Percentiles rank a stretch among this genome's conserved stretches.
These are phyloP conservation scores for Auricularia auricula-judae DNA, from an alignment of 768 basidiomycete genomes.

Conservation along the genomic window DNA sequence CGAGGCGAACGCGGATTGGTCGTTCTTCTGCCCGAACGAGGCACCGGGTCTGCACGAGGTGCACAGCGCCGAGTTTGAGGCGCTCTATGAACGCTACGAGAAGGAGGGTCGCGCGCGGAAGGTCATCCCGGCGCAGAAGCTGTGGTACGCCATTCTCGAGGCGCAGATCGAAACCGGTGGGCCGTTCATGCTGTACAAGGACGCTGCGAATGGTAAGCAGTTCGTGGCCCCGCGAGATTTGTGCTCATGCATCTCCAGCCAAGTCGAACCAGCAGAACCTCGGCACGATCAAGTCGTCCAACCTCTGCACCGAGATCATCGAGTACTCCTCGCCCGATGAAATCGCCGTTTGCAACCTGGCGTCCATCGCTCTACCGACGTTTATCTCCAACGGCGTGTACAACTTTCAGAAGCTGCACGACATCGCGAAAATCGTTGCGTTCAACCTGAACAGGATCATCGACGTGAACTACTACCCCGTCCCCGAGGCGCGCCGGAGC, in stretches of 20 bases:
- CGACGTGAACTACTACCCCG: slow-evolving; percentile 91
- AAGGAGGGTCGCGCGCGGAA: slow-evolving; percentile 77
- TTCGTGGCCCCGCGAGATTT: background rate
- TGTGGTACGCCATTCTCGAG: slow-evolving; percentile 96
- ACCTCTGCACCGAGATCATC: slow-evolving; percentile 97
- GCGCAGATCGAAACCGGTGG: slow-evolving; percentile 96
- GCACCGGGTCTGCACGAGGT: slow-evolving; percentile 85
- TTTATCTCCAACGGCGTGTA: slow-evolving; percentile 75
- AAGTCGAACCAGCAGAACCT: slow-evolving; percentile 99
- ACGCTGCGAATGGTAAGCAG: slow-evolving; percentile 71
- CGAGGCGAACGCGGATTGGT: slow-evolving; percentile 82
- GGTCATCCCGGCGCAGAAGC: slow-evolving; percentile 85
- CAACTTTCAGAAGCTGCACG: slow-evolving; percentile 92
- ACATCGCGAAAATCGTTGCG: slow-evolving; percentile 85
- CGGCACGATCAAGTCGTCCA: slow-evolving; percentile 98
- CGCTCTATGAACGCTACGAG: slow-evolving; percentile 79
- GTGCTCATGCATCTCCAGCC: slow-evolving; percentile 28
- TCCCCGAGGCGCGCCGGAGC: slow-evolving; percentile 80
- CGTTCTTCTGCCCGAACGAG: slow-evolving; percentile 96
- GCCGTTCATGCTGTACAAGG: slow-evolving; percentile 99
- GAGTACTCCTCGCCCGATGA: slow-evolving; percentile 97
- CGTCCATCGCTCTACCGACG: slow-evolving; percentile 88
- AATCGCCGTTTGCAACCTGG: slow-evolving; percentile 96
- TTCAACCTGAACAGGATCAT: slow-evolving; percentile 92
- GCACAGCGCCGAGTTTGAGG: slow-evolving; percentile 82